Conservation (phyloP, 257 asterid species). For the Paraleonurus japonicus region DNA sequence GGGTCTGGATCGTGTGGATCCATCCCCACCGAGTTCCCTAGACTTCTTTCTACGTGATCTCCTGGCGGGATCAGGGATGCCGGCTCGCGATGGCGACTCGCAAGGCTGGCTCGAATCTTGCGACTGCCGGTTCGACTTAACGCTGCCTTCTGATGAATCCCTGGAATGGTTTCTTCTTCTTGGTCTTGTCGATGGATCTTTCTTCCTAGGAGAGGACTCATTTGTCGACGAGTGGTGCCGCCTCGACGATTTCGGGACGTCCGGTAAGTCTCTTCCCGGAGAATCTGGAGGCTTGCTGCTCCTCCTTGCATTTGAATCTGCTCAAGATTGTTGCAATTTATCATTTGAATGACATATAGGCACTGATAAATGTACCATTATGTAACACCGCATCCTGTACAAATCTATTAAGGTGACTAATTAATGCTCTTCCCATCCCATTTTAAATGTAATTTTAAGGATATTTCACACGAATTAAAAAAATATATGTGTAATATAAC, state of each 20-base stretch:
- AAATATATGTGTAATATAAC: too few relatives aligned
- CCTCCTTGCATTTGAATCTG: conserved; percentile 42
- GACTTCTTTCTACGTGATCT: conserved; percentile 55
- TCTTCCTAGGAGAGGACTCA: conserved; percentile 44
- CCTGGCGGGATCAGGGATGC: conserved; percentile 44
- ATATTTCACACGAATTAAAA: too few relatives aligned
- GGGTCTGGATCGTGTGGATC: conserved; percentile 39
- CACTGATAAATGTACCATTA: too few relatives aligned
- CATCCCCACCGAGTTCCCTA: conserved; percentile 35
- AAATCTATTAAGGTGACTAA: too few relatives aligned
- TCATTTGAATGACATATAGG: too few relatives aligned
- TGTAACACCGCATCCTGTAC: too few relatives aligned
- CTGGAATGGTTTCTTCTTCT: conserved; percentile 46
- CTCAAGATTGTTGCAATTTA: not conserved
- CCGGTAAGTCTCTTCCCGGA: conserved; percentile 35
- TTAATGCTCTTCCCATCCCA: too few relatives aligned
- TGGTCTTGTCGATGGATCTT: conserved; percentile 39
- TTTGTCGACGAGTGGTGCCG: conserved; percentile 34
- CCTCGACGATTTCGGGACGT: conserved; percentile 42
- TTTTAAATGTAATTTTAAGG: too few relatives aligned
- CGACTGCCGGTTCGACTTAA: conserved; percentile 26
- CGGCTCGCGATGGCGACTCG: conserved; percentile 26
- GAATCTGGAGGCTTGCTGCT: conserved; percentile 25
- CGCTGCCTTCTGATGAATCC: conserved; percentile 44
- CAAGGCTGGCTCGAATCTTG: conserved; percentile 23